These are phyloP conservation scores for Ophiostoma montium DNA, from an alignment of 2,329 filamentous ascomycete species.

Conservation along the genomic window DNA sequence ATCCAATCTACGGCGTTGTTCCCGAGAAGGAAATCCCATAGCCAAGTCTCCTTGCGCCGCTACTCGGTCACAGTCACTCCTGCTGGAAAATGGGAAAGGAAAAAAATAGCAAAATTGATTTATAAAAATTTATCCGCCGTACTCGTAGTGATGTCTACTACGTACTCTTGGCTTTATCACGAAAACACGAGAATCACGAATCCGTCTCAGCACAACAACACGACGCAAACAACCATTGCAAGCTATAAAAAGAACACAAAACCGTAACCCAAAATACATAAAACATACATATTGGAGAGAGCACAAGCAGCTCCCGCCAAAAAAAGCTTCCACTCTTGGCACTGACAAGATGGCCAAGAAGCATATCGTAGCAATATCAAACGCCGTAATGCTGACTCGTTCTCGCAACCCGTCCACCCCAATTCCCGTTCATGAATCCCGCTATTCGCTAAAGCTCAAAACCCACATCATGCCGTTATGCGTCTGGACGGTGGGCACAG, in stretches of 20 bases:
- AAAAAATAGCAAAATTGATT: conserved; percentile 2
- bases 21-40: not conserved
- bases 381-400: not conserved
- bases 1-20: conserved; percentile 4
- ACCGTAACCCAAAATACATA: not conserved
- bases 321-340: not conserved
- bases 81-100: not conserved
- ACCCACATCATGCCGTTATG: too few relatives aligned
- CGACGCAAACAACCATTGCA: not conserved
- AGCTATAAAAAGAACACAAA: not conserved
- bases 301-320: not conserved
- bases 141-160: too few relatives aligned
- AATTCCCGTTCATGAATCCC: not conserved
- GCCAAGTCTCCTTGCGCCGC: not conserved
- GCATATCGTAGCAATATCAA: not conserved
- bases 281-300: not conserved
- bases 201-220: not conserved
- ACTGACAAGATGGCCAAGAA: not conserved
- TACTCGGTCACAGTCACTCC: not conserved
- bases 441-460: not conserved
- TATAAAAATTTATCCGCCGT: conserved; percentile 1
- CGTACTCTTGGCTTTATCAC: too few relatives aligned
- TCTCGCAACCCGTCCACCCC: not conserved
- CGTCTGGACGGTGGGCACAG: too few relatives aligned
- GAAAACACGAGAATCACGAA: not conserved